Evolutionary conservation across 192 early-diverging fungal genomes (phyloP).

Genomic region (Coemansia sp.): DNA sequence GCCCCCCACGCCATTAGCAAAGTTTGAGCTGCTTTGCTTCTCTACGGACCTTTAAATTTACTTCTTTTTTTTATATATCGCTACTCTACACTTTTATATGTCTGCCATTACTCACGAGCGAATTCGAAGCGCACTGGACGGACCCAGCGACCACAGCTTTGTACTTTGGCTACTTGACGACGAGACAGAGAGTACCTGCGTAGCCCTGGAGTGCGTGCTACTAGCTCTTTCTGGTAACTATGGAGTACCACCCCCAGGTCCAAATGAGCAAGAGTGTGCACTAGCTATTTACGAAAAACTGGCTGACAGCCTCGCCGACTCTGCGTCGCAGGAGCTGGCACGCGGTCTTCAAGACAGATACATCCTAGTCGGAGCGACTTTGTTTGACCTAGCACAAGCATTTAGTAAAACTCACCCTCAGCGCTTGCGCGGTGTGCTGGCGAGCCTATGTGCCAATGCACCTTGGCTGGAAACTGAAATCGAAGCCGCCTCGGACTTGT

Average conservation of each 20-base stretch:
- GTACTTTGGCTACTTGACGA: constrained; percentile 30
- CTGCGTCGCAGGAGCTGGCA: constrained; percentile 22
- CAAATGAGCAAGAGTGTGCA: constrained; percentile 17
- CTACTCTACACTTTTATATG: not conserved
- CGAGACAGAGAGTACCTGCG: constrained; percentile 9
- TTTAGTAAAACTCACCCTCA: constrained; percentile 53
- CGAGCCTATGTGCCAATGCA: constrained; percentile 44
- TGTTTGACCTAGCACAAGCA: constrained; percentile 58
- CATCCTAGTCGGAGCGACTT: constrained; percentile 48
- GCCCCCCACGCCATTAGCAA: too few relatives aligned
- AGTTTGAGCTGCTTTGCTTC: not conserved
- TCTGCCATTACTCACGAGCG: constrained; percentile 2
- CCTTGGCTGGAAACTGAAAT: constrained; percentile 57
- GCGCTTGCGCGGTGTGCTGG: constrained; percentile 38
- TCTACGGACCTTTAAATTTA: not conserved
- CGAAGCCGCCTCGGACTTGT: constrained; percentile 44
- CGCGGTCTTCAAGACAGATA: constrained; percentile 32
- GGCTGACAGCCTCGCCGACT: constrained; percentile 30
- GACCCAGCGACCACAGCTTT: constrained; percentile 33
- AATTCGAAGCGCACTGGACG: constrained; percentile 16
- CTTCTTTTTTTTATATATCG: not conserved
- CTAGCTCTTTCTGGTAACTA: constrained; percentile 5
- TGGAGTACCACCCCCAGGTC: not conserved
- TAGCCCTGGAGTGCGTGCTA: constrained; percentile 24
- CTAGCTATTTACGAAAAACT: constrained; percentile 43